phyloP scores from a whole-genome alignment of 169 alveolate species.

The Eimeria nieschulzi region DNA sequence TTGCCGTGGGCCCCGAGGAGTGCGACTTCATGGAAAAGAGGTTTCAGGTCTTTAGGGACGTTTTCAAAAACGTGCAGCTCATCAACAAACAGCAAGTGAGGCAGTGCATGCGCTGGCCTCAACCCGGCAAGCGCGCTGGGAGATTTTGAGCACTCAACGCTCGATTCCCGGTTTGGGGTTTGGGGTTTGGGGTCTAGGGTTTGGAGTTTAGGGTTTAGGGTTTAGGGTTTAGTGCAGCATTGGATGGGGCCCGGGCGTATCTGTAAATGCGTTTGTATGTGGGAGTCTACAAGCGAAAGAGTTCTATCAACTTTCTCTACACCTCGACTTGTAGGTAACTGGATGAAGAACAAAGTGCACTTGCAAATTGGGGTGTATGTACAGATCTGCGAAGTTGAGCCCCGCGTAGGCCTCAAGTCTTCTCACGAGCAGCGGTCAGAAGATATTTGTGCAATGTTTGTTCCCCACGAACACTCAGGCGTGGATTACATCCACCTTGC shows the following conservation, averaged over 20 bases:
- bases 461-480: constrained; percentile 85
- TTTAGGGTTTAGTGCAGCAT: too few relatives aligned
- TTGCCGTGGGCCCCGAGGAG: constrained; percentile 89
- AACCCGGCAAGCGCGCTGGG: too few relatives aligned
- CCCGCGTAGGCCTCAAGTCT: constrained; percentile 82
- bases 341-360: too few relatives aligned
- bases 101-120: neutral
- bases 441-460: constrained; percentile 81
- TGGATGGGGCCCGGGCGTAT: too few relatives aligned
- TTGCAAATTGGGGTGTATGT: neutral
- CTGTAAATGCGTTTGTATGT: too few relatives aligned
- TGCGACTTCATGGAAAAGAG: constrained; percentile 85
- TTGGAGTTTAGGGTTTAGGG: too few relatives aligned
- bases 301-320: too few relatives aligned
- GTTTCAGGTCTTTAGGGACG: constrained; percentile 43
- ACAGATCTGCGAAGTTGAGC: constrained; percentile 83
- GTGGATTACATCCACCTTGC: constrained; percentile 83
- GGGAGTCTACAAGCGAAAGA: too few relatives aligned
- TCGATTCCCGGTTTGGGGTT: too few relatives aligned
- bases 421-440: constrained; percentile 71
- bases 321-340: too few relatives aligned
- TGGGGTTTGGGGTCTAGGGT: too few relatives aligned
- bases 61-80: constrained; percentile 53
- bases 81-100: constrained; percentile 53
- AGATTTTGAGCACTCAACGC: too few relatives aligned